Evolutionary conservation across 2,329 filamentous ascomycete genomes (phyloP).

Genomic region (Fusarium devonianum): DNA sequence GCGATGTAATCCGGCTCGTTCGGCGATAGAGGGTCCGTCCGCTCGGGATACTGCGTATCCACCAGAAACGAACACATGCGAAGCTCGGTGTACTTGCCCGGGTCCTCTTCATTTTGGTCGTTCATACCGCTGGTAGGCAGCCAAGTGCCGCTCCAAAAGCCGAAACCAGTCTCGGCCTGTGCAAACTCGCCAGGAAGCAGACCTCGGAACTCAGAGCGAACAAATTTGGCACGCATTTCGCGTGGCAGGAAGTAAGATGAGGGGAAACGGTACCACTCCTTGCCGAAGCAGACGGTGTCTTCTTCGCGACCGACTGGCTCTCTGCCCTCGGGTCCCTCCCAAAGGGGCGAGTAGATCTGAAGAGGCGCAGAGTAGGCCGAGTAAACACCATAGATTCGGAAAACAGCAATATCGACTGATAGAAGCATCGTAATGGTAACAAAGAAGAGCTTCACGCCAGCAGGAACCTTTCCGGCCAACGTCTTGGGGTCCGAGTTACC

Average conservation of each 20-base stretch:
- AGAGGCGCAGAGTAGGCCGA: constrained; percentile 85
- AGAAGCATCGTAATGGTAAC: constrained; percentile 68
- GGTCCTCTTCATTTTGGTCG: constrained; percentile 86
- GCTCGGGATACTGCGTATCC: constrained; percentile 79
- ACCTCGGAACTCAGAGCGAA: constrained; percentile 89
- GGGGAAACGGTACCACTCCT: constrained; percentile 98
- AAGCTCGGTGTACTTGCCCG: constrained; percentile 83
- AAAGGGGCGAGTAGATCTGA: constrained; percentile 72
- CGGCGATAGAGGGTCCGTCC: constrained; percentile 59
- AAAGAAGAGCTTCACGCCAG: constrained; percentile 72
- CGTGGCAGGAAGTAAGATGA: constrained; percentile 89
- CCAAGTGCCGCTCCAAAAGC: constrained; percentile 85
- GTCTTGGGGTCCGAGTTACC: constrained; percentile 73
- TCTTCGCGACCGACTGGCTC: constrained; percentile 63
- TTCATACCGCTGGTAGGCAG: constrained; percentile 86
- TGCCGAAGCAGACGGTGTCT: constrained; percentile 85
- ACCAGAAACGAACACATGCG: constrained; percentile 82
- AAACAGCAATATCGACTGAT: constrained; percentile 70
- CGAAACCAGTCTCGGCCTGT: constrained; percentile 73
- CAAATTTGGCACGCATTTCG: constrained; percentile 85
- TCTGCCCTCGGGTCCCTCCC: constrained; percentile 57
- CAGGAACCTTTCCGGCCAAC: constrained; percentile 74
- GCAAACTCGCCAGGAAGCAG: constrained; percentile 90
- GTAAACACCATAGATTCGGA: constrained; percentile 78
- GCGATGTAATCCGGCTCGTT: constrained; percentile 83